Conservation (phyloP, 768 basidiomycete genomes). For the Suillus placidus region DNA sequence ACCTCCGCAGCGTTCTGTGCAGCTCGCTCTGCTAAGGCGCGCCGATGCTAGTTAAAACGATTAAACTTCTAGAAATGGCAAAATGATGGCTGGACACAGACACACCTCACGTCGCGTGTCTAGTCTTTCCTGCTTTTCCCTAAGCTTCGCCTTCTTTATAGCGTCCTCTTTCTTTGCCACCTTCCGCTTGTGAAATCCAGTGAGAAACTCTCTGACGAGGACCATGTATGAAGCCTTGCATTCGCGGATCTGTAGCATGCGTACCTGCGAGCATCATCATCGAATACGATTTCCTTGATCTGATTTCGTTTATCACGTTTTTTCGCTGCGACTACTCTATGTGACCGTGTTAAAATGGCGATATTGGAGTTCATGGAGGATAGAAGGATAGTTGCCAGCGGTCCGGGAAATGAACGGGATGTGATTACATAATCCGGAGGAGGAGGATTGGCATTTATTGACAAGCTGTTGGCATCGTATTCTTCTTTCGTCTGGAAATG, state of each 20-base stretch:
- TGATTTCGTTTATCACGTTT: constrained; percentile 66
- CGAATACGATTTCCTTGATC: constrained; percentile 81
- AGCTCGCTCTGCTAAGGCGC: constrained; percentile 76
- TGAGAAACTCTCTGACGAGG: constrained; percentile 75
- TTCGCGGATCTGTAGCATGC: constrained; percentile 18
- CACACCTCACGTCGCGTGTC: constrained; percentile 80
- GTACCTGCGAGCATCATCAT: constrained; percentile 82
- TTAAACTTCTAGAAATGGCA: constrained; percentile 18
- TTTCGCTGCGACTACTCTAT: constrained; percentile 66
- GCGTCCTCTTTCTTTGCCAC: constrained; percentile 79
- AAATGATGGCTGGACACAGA: constrained; percentile 18
- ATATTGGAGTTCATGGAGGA: constrained; percentile 47
- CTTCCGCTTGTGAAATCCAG: constrained; percentile 93
- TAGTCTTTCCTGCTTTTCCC: constrained; percentile 74
- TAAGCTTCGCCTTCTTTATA: constrained; percentile 69
- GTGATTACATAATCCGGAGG: constrained; percentile 14
- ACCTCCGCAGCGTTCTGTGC: constrained; percentile 74
- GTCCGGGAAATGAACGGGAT: constrained; percentile 12
- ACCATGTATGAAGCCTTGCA: constrained; percentile 1
- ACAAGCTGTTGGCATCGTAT: constrained; percentile 16
- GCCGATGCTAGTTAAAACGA: constrained; percentile 61
- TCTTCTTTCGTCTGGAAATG: constrained; percentile 14
- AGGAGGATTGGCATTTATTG: constrained; percentile 14
- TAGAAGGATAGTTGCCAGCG: constrained; percentile 15
- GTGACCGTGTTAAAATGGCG: constrained; percentile 61